A percentile compares a stretch with the other conserved stretches of the same genome.
Conservation (phyloP, 2,329 filamentous ascomycete species). For the Calonectria multiphialidica region DNA sequence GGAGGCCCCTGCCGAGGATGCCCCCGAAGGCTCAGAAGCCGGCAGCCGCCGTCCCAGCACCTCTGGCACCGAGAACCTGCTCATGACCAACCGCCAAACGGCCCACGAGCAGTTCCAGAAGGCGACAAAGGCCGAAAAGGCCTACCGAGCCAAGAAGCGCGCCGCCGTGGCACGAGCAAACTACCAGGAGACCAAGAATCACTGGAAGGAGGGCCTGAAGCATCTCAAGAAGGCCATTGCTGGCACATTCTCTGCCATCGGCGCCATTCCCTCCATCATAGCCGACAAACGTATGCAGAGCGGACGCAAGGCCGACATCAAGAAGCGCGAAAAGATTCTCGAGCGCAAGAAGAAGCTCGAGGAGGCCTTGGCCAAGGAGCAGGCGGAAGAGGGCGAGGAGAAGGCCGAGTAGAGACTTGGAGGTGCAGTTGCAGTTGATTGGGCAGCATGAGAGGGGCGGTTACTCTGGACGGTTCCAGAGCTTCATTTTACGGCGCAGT, state of each 20-base stretch:
- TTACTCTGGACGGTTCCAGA: neutral
- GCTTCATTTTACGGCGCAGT: neutral
- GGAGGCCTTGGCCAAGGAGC: conserved; percentile 38
- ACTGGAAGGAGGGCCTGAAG: conserved; percentile 51
- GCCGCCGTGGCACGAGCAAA: conserved; percentile 52
- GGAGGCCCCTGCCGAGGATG: neutral
- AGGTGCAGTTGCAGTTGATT: neutral
- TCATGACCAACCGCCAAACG: conserved; percentile 52
- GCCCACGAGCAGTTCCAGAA: conserved; percentile 53
- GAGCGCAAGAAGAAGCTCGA: conserved; percentile 44
- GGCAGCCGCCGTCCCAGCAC: conserved; percentile 51
- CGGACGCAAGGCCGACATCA: conserved; percentile 45
- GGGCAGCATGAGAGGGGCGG: neutral
- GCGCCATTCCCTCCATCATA: conserved; percentile 50
- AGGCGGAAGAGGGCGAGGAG: conserved; percentile 22
- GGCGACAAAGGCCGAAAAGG: conserved; percentile 55
- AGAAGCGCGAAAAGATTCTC: conserved; percentile 50
- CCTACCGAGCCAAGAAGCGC: conserved; percentile 57
- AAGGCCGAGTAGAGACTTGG: neutral
- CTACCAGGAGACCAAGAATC: conserved; percentile 52
- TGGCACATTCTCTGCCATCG: conserved; percentile 48
- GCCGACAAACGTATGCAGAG: conserved; percentile 51
- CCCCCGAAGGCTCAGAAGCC: conserved; percentile 7
- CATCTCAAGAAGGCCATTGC: conserved; percentile 52
- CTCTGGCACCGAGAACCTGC: conserved; percentile 57